A percentile compares a stretch with the other conserved stretches of the same genome.
Conservation (phyloP, 2,329 filamentous ascomycete genomes). For the Arthrobotrys conoides region DNA sequence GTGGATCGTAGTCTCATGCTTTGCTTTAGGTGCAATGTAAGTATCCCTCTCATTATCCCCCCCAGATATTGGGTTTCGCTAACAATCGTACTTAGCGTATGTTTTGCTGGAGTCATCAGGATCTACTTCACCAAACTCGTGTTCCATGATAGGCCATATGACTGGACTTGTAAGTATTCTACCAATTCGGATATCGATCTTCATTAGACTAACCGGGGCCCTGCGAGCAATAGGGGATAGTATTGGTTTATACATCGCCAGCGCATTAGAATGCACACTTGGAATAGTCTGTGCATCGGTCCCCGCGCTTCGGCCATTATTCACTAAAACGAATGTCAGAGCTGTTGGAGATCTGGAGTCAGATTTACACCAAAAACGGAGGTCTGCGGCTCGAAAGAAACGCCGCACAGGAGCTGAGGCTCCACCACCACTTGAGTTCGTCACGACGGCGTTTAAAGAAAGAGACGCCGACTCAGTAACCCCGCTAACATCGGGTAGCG, state of each 20-base stretch:
- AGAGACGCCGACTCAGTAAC: slow-evolving; percentile 38
- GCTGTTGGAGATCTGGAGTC: slow-evolving; percentile 43
- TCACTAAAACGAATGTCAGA: slow-evolving; percentile 40
- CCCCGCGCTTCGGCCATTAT: slow-evolving; percentile 43
- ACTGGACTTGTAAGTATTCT: slow-evolving; percentile 51
- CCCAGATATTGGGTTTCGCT: not conserved
- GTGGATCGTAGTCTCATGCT: slow-evolving; percentile 39
- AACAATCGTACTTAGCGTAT: slow-evolving; percentile 34
- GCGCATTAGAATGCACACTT: slow-evolving; percentile 39
- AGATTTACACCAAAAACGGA: slow-evolving; percentile 34
- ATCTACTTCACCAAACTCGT: slow-evolving; percentile 55
- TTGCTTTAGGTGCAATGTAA: slow-evolving; percentile 50
- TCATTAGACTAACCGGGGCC: not conserved
- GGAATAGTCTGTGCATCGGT: slow-evolving; percentile 54
- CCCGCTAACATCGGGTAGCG: slow-evolving; percentile 36
- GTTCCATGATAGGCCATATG: slow-evolving; percentile 45
- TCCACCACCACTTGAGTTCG: slow-evolving; percentile 41
- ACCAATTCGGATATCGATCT: not conserved
- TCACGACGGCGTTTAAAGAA: slow-evolving; percentile 44
- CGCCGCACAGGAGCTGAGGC: slow-evolving; percentile 37
- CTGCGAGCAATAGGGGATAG: slow-evolving; percentile 34
- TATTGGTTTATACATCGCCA: slow-evolving; percentile 46
- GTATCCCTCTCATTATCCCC: not conserved
- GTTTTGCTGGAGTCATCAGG: slow-evolving; percentile 50
- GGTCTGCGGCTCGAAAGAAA: slow-evolving; percentile 44